A percentile compares a stretch with the other conserved stretches of the same genome.
phyloP scores from a whole-genome alignment of 306 rosid genomes.

The Dryas drummondii region DNA sequence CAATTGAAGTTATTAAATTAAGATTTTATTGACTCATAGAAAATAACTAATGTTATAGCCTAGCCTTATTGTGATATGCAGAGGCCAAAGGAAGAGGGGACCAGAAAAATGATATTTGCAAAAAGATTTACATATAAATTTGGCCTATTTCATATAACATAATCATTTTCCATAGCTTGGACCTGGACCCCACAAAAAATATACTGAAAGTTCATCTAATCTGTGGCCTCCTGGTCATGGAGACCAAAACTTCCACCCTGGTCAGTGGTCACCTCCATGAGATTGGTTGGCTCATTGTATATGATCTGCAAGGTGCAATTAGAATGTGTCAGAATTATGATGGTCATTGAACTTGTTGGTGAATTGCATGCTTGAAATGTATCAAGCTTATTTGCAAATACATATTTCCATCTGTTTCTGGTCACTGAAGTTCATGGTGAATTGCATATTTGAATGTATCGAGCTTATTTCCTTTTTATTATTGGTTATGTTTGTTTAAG shows the following conservation, averaged over 20 bases:
- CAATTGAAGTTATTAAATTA: not conserved
- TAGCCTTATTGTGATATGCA: not conserved
- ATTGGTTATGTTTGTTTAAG: not conserved
- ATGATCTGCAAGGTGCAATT: not conserved
- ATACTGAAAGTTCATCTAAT: not conserved
- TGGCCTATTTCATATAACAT: not conserved
- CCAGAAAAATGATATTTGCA: not conserved
- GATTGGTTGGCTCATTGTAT: not conserved
- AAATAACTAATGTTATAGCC: not conserved
- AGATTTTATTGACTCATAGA: not conserved
- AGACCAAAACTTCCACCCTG: not conserved
- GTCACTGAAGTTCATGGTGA: not conserved
- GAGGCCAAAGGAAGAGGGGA: not conserved
- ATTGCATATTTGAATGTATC: not conserved
- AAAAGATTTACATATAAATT: not conserved
- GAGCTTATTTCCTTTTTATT: not conserved
- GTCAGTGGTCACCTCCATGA: not conserved
- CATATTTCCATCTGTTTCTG: not conserved
- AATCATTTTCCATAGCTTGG: not conserved
- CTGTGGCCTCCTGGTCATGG: not conserved
- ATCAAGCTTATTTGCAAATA: not conserved
- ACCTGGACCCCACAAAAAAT: not conserved
- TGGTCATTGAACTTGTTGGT: not conserved
- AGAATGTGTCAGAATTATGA: not conserved
- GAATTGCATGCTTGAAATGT: conserved; percentile 9